phyloP scores from a whole-genome alignment of 2,329 filamentous ascomycete genomes.

The Pseudogymnoascus sp. region DNA sequence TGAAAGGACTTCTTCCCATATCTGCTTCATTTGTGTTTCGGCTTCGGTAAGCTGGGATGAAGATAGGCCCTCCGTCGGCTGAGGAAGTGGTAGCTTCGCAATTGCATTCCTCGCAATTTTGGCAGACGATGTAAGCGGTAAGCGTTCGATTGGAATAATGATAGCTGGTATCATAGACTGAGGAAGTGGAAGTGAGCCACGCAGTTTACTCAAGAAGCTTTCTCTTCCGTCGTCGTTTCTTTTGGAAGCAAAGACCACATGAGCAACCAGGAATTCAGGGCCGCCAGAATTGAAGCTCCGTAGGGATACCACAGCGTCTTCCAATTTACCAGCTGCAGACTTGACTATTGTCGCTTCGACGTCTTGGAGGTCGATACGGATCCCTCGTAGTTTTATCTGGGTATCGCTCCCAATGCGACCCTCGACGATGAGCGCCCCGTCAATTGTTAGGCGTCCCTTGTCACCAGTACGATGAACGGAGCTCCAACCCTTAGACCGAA shows the following conservation, averaged over 20 bases:
- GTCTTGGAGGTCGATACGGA: slow-evolving; percentile 34
- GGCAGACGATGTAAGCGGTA: slow-evolving; percentile 26
- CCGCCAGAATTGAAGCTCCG: slow-evolving; percentile 10
- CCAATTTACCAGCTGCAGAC: slow-evolving; percentile 20
- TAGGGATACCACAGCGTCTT: slow-evolving; percentile 22
- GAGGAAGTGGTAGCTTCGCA: neutral
- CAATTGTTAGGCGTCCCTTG: slow-evolving; percentile 19
- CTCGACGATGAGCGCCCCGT: slow-evolving; percentile 24
- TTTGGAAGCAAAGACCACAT: slow-evolving; percentile 25
- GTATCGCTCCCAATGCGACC: slow-evolving; percentile 28
- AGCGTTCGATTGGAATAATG: slow-evolving; percentile 20
- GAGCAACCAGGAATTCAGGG: slow-evolving; percentile 26
- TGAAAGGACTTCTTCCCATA: slow-evolving; percentile 15
- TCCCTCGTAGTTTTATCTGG: slow-evolving; percentile 30
- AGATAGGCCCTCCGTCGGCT: neutral
- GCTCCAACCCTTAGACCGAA: neutral
- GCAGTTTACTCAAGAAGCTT: slow-evolving; percentile 16
- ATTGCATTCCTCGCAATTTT: slow-evolving; percentile 25
- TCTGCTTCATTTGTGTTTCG: slow-evolving; percentile 8
- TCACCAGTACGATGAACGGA: slow-evolving; percentile 25
- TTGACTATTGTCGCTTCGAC: slow-evolving; percentile 29
- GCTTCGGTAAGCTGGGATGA: neutral
- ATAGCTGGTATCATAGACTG: slow-evolving; percentile 31
- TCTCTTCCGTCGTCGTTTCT: slow-evolving; percentile 8
- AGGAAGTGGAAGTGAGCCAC: slow-evolving; percentile 26